Conservation (phyloP, 1,139 yeast genomes). For the Debaryomycetaceae sp. region DNA sequence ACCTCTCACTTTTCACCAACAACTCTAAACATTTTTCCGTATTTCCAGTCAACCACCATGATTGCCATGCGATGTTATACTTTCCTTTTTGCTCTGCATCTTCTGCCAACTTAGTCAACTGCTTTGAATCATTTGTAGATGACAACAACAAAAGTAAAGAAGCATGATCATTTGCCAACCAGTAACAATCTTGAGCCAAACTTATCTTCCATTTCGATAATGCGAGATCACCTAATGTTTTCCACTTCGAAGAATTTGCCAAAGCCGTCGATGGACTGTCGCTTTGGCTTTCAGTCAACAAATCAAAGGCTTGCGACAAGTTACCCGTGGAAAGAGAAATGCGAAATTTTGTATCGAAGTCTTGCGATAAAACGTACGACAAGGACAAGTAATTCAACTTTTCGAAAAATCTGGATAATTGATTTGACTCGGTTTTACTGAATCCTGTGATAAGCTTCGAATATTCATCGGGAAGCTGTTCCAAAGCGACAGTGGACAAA, state of each 20-base stretch:
- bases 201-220: conserved; percentile 73
- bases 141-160: conserved; percentile 81
- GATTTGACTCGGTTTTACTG: conserved; percentile 66
- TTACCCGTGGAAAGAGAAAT: conserved; percentile 64
- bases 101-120: conserved; percentile 59
- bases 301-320: conserved; percentile 66
- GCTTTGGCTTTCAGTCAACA: conserved; percentile 59
- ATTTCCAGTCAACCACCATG: conserved; percentile 85
- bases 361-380: conserved; percentile 79
- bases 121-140: conserved; percentile 66
- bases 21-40: conserved; percentile 61
- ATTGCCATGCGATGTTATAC: conserved; percentile 87
- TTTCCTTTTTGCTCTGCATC: conserved; percentile 68
- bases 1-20: conserved; percentile 65
- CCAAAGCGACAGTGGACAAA: conserved; percentile 57
- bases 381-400: conserved; percentile 84
- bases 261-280: conserved; percentile 36
- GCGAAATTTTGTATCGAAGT: conserved; percentile 82
- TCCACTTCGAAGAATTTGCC: conserved; percentile 65
- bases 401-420: conserved; percentile 89
- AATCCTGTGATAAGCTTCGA: conserved; percentile 39
- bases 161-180: conserved; percentile 76
- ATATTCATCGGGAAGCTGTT: conserved; percentile 59
- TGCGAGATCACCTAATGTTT: conserved; percentile 84
- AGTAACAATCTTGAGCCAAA: conserved; percentile 77